These are phyloP conservation scores for Huntiella savannae DNA, from an alignment of 2,329 filamentous ascomycete genomes.

Conservation along the genomic window DNA sequence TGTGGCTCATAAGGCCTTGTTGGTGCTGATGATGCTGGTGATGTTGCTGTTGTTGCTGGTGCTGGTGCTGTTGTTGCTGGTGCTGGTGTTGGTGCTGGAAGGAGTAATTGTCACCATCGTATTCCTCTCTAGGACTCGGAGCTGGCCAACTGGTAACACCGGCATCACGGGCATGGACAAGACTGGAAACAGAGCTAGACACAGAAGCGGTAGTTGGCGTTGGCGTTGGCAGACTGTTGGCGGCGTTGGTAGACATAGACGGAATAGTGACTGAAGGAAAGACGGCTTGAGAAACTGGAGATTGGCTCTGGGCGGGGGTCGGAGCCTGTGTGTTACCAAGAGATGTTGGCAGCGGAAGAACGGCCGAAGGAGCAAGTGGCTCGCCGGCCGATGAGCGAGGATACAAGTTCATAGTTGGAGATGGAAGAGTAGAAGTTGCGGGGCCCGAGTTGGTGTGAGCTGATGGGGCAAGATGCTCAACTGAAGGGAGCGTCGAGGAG, in stretches of 20 bases:
- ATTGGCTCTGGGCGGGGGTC: constrained; percentile 4
- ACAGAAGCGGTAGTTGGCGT: constrained; percentile 1
- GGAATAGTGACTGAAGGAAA: constrained; percentile 5
- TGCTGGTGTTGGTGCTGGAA: background rate
- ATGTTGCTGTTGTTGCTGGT: constrained; percentile 10
- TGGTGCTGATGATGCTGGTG: constrained; percentile 12
- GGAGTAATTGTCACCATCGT: constrained; percentile 20
- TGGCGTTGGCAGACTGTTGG: background rate
- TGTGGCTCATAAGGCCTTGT: background rate
- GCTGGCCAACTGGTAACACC: constrained; percentile 15
- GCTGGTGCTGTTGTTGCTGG: constrained; percentile 2
- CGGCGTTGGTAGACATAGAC: background rate
- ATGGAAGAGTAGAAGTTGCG: constrained; percentile 5
- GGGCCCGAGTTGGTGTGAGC: background rate
- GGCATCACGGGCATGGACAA: constrained; percentile 13
- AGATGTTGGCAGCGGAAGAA: background rate
- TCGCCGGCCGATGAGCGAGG: constrained; percentile 1
- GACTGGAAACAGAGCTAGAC: constrained; percentile 2
- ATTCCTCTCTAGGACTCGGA: constrained; percentile 22
- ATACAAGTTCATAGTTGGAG: constrained; percentile 7
- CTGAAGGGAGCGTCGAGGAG: constrained; percentile 7
- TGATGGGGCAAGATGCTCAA: constrained; percentile 5
- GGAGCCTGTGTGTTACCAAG: background rate
- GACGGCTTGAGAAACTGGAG: constrained; percentile 1
- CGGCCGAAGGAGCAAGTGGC: background rate